These are phyloP conservation scores for Coniferiporia weirii DNA, from an alignment of 1,284 basidiomycete genomes.

Conservation along the genomic window DNA sequence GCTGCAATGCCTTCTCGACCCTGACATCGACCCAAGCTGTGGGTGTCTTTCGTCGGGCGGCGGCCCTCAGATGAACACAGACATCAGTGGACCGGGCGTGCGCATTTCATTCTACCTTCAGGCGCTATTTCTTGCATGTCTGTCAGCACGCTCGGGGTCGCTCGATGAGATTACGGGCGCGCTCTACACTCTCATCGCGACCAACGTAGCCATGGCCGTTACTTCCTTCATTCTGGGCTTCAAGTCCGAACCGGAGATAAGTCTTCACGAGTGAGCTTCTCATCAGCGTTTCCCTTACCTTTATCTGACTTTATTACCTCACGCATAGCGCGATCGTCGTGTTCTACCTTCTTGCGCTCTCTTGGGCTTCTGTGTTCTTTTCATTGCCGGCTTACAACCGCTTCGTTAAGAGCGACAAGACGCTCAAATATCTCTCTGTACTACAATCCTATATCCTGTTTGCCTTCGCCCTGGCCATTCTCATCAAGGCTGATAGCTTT, in stretches of 20 bases:
- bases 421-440: constrained; percentile 20
- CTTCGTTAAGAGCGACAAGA: constrained; percentile 11
- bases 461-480: constrained; percentile 23
- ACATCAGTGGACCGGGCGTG: constrained; percentile 18
- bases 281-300: constrained; percentile 14
- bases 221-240: constrained; percentile 26
- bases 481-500: constrained; percentile 22
- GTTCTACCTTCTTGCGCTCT: constrained; percentile 15
- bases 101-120: constrained; percentile 20
- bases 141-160: constrained; percentile 23
- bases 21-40: background rate
- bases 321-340: constrained; percentile 16
- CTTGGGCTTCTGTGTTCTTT: constrained; percentile 23
- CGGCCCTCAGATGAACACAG: constrained; percentile 15
- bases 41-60: background rate
- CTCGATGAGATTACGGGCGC: constrained; percentile 25
- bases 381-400: constrained; percentile 22
- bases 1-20: background rate
- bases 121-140: constrained; percentile 20
- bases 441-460: constrained; percentile 25
- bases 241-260: constrained; percentile 23
- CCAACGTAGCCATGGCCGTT: constrained; percentile 27
- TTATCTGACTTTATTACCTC: constrained; percentile 18
- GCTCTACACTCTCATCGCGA: constrained; percentile 26
- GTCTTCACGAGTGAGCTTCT: constrained; percentile 25